Conservation (phyloP, 345 rosid species). For the Eutrema japonicum region DNA sequence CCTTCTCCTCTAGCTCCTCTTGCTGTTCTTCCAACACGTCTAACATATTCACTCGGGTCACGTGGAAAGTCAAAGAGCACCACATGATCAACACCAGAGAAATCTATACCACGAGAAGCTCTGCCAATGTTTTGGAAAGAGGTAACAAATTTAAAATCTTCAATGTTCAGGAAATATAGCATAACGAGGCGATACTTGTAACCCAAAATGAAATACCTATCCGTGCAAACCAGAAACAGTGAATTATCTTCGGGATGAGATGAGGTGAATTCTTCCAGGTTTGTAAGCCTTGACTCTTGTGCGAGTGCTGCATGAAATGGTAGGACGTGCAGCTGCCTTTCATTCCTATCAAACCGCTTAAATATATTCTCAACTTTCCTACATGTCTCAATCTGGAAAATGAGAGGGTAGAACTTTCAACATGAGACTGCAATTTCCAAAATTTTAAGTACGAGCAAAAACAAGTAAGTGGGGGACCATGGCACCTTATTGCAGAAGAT, state of each 20-base stretch:
- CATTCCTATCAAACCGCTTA: slow-evolving; percentile 77
- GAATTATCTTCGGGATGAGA: slow-evolving; percentile 51
- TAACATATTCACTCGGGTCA: slow-evolving; percentile 92
- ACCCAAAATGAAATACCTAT: slow-evolving; percentile 54
- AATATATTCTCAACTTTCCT: slow-evolving; percentile 90
- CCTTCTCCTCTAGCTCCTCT: slow-evolving; percentile 92
- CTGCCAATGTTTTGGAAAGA: slow-evolving; percentile 50
- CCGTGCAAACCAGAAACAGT: slow-evolving; percentile 79
- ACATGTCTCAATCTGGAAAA: slow-evolving; percentile 86
- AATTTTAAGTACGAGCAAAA: not conserved
- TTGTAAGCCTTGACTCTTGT: slow-evolving; percentile 66
- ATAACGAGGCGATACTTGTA: not conserved
- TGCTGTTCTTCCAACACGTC: slow-evolving; percentile 95
- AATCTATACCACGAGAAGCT: slow-evolving; percentile 89
- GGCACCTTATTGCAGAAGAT: slow-evolving; percentile 88
- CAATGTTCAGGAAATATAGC: slow-evolving; percentile 7
- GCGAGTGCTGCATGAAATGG: slow-evolving; percentile 89
- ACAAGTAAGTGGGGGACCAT: not conserved
- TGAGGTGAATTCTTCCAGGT: slow-evolving; percentile 75
- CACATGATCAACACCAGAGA: slow-evolving; percentile 79
- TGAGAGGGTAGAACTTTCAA: not conserved
- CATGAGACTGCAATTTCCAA: slow-evolving; percentile 14
- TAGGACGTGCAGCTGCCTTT: slow-evolving; percentile 53
- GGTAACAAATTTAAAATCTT: not conserved
- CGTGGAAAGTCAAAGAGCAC: slow-evolving; percentile 87